Evolutionary conservation across 2,329 filamentous ascomycete species (phyloP).

Genomic region (Paecilomyces dactylethromorphus): DNA sequence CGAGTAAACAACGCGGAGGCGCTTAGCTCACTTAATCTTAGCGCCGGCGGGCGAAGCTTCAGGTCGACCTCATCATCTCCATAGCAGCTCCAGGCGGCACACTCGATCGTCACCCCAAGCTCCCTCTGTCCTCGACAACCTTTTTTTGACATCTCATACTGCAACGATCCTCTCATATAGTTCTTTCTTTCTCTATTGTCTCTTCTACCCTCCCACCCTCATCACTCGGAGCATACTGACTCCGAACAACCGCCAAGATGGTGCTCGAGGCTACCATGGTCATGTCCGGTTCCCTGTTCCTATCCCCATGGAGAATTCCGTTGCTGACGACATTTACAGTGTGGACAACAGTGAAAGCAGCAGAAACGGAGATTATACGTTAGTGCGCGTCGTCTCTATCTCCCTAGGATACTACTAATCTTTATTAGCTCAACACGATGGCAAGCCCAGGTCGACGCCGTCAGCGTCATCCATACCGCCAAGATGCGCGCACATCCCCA

Average conservation of each 20-base stretch:
- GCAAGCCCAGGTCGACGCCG: conserved; percentile 92
- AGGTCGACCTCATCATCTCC: not conserved
- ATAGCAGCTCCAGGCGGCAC: not conserved
- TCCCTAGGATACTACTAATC: conserved; percentile 10
- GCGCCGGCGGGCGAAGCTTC: not conserved
- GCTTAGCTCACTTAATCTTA: not conserved
- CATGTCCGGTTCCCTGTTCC: conserved; percentile 45
- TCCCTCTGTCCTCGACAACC: not conserved
- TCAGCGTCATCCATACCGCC: conserved; percentile 89
- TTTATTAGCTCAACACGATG: conserved; percentile 76
- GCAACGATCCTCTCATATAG: not conserved
- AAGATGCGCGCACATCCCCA: conserved; percentile 95
- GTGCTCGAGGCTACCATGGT: conserved; percentile 99
- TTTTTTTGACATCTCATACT: not conserved
- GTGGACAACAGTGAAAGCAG: conserved; percentile 99
- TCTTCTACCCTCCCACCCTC: conserved; percentile 3
- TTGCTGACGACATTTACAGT: conserved; percentile 35
- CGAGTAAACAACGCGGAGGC: conserved; percentile 2
- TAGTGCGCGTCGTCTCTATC: conserved; percentile 16
- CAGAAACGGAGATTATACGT: conserved; percentile 86
- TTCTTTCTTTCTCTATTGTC: not conserved
- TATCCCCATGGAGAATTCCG: conserved; percentile 2
- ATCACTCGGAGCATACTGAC: conserved; percentile 5
- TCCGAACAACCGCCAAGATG: conserved; percentile 60
- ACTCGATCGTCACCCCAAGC: not conserved